Evolutionary conservation across 2,329 filamentous ascomycete genomes (phyloP).

Genomic region (Ophiostoma piceae): DNA sequence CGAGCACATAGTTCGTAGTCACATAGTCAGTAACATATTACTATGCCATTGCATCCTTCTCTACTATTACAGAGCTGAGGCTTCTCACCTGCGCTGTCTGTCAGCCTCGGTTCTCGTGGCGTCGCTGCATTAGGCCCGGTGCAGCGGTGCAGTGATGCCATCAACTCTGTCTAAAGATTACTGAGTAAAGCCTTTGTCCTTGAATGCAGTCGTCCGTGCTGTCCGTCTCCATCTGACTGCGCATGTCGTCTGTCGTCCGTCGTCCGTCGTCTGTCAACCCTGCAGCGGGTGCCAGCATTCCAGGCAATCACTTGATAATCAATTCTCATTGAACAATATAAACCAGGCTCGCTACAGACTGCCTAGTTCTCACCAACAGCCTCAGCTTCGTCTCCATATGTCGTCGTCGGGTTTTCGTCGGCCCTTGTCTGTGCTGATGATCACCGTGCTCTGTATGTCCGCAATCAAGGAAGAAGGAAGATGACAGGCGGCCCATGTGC

Average conservation of each 20-base stretch:
- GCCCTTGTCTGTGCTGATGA: background rate
- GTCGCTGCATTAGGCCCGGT: background rate
- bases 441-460: background rate
- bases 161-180: background rate
- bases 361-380: background rate
- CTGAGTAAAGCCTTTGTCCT: background rate
- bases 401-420: background rate
- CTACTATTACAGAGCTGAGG: background rate
- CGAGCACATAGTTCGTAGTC: background rate
- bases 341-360: background rate
- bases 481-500: background rate
- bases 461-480: background rate
- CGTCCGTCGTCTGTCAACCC: background rate
- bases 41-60: background rate
- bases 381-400: background rate
- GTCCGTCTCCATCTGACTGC: background rate
- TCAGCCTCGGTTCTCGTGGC: constrained; percentile 9
- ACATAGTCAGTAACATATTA: background rate
- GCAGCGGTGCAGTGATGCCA: background rate
- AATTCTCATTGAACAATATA: background rate
- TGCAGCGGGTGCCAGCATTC: background rate
- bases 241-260: too few relatives aligned
- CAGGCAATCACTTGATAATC: too few relatives aligned
- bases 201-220: background rate
- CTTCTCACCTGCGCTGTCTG: background rate